A percentile compares a stretch with the other conserved stretches of the same genome.
Conservation (phyloP, 1,284 basidiomycete species). For the Limonomyces culmigenus region DNA sequence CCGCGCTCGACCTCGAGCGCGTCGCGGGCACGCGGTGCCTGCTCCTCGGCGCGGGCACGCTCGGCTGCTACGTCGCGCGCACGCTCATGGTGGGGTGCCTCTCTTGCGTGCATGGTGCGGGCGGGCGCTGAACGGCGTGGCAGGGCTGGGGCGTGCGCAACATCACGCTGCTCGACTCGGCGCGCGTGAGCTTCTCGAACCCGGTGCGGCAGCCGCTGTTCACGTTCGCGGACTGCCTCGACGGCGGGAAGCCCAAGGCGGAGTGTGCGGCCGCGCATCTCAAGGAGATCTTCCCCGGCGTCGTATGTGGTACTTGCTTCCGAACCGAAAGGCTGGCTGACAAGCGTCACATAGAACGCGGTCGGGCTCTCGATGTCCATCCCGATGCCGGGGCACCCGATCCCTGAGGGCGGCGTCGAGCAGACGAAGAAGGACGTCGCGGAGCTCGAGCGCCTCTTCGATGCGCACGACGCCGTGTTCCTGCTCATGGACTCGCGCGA, state of each 20-base stretch:
- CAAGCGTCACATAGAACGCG: conserved; percentile 44
- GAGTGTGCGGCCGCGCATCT: conserved; percentile 79
- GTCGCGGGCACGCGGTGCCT: conserved; percentile 71
- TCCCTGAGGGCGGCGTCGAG: conserved; percentile 40
- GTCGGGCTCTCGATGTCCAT: conserved; percentile 64
- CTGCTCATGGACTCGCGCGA: conserved; percentile 97
- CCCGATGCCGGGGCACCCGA: conserved; percentile 96
- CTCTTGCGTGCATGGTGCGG: conserved; percentile 1
- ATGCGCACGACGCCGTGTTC: conserved; percentile 80
- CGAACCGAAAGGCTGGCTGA: too few species aligned
- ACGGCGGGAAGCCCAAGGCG: conserved; percentile 89
- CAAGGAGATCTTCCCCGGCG: conserved; percentile 82
- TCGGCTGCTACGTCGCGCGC: conserved; percentile 91
- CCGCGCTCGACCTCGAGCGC: conserved; percentile 77
- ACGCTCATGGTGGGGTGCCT: conserved; percentile 57
- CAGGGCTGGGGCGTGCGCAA: conserved; percentile 91
- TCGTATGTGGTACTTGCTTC: conserved; percentile 35
- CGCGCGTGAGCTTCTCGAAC: conserved; percentile 88
- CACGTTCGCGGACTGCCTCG: conserved; percentile 86
- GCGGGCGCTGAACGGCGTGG: conserved; percentile 1
- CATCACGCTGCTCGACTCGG: conserved; percentile 87
- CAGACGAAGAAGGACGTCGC: conserved; percentile 52
- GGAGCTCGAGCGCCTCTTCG: conserved; percentile 62
- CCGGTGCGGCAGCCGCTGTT: conserved; percentile 95
- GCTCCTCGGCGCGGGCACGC: conserved; percentile 85